These are phyloP conservation scores for Canavalia ensiformis DNA, from an alignment of 306 rosid species.

Conservation along the genomic window DNA sequence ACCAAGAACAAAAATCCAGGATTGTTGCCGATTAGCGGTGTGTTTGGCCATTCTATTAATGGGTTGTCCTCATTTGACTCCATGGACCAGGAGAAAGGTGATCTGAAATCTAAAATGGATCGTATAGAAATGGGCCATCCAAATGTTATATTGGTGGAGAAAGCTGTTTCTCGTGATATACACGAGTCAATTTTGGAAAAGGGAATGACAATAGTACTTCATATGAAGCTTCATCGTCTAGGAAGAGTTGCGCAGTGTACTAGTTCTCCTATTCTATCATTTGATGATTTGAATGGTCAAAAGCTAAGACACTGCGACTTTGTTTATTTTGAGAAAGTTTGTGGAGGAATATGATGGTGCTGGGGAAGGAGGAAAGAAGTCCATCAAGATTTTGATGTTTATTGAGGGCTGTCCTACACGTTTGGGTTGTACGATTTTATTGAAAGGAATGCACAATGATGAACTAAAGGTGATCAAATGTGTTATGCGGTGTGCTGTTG, in stretches of 20 bases:
- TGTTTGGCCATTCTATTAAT: conserved; percentile 78
- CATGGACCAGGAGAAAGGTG: conserved; percentile 86
- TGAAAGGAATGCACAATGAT: conserved; percentile 88
- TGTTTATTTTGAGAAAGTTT: conserved; percentile 78
- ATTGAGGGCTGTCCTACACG: conserved; percentile 95
- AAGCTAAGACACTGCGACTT: conserved; percentile 77
- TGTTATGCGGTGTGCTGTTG: conserved; percentile 86
- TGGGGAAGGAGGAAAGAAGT: conserved; percentile 85
- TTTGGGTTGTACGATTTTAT: conserved; percentile 95
- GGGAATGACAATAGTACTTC: conserved; percentile 91
- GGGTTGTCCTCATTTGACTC: conserved; percentile 87
- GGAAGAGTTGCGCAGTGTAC: conserved; percentile 93
- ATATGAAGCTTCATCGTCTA: conserved; percentile 97
- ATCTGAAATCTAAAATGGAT: conserved; percentile 77
- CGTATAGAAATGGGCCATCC: conserved; percentile 78
- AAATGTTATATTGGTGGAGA: conserved; percentile 92
- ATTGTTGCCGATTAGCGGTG: conserved; percentile 81
- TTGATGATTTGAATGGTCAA: conserved; percentile 73
- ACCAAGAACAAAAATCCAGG: conserved; percentile 80
- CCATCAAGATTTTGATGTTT: conserved; percentile 89
- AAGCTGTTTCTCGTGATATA: conserved; percentile 91
- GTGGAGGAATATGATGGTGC: conserved; percentile 87
- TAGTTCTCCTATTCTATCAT: conserved; percentile 86
- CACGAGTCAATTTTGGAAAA: conserved; percentile 85
- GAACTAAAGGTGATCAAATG: conserved; percentile 90